Evolutionary conservation across 2,329 filamentous ascomycete genomes (phyloP).

Genomic region (Nemania sp.): DNA sequence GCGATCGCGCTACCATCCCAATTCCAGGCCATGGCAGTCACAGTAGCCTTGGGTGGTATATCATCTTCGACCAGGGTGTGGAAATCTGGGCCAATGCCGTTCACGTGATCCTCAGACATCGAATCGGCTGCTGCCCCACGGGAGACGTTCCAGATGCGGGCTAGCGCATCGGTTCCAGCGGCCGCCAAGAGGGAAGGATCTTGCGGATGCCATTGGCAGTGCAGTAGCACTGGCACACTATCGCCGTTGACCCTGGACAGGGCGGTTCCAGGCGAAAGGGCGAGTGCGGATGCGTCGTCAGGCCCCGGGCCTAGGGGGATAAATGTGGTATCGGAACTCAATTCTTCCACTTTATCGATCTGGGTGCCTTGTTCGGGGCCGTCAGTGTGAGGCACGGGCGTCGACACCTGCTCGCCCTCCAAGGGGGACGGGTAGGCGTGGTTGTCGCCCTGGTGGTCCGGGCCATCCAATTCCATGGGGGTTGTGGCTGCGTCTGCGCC

Average conservation of each 20-base stretch:
- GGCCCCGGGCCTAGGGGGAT: conserved; percentile 53
- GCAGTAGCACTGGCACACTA: conserved; percentile 65
- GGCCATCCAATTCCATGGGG: conserved; percentile 64
- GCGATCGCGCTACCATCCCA: conserved; percentile 60
- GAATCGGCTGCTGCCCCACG: conserved; percentile 55
- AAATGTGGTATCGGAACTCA: conserved; percentile 63
- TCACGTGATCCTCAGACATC: conserved; percentile 53
- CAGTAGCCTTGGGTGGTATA: conserved; percentile 55
- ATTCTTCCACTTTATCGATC: conserved; percentile 65
- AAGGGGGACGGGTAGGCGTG: conserved; percentile 69
- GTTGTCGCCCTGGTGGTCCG: conserved; percentile 47
- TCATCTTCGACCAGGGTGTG: conserved; percentile 58
- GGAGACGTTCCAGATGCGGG: conserved; percentile 68
- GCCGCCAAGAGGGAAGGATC: conserved; percentile 68
- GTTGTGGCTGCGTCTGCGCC: conserved; percentile 56
- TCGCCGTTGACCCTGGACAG: conserved; percentile 44
- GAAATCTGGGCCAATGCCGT: conserved; percentile 47
- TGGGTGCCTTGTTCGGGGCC: conserved; percentile 68
- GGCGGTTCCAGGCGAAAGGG: conserved; percentile 44
- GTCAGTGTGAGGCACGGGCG: conserved; percentile 59
- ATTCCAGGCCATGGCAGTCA: conserved; percentile 66
- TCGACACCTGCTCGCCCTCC: conserved; percentile 59
- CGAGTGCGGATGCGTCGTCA: conserved; percentile 36
- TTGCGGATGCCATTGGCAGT: conserved; percentile 70
- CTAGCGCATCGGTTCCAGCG: conserved; percentile 71